phyloP scores from a whole-genome alignment of 2,329 filamentous ascomycete genomes.

The Corniculantispora saksenae region DNA sequence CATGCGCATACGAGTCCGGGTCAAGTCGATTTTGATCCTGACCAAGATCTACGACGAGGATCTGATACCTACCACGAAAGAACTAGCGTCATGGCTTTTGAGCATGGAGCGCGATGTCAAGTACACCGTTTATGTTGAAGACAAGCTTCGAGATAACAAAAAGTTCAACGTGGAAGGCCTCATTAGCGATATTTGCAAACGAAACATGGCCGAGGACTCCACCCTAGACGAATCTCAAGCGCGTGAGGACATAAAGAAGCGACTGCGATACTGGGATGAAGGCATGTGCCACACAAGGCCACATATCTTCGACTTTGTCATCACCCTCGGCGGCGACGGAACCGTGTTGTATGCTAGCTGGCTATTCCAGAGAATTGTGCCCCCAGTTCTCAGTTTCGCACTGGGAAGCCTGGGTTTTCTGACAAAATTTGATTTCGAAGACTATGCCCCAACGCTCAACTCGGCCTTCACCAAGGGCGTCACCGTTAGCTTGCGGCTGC shows the following conservation, averaged over 20 bases:
- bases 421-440: slow-evolving; percentile 91
- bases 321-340: slow-evolving; percentile 92
- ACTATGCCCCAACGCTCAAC: slow-evolving; percentile 68
- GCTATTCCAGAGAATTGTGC: slow-evolving; percentile 94
- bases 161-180: slow-evolving; percentile 74
- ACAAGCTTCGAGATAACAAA: slow-evolving; percentile 68
- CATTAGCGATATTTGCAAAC: slow-evolving; percentile 57
- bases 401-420: slow-evolving; percentile 91
- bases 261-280: slow-evolving; percentile 82
- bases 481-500: slow-evolving; percentile 80
- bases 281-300: slow-evolving; percentile 75
- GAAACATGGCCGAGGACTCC: slow-evolving; percentile 39
- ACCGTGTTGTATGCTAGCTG: slow-evolving; percentile 95
- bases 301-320: slow-evolving; percentile 89
- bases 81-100: slow-evolving; percentile 79
- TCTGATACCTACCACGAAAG: slow-evolving; percentile 74
- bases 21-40: slow-evolving; percentile 81
- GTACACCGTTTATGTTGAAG: slow-evolving; percentile 83
- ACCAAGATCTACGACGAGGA: slow-evolving; percentile 89
- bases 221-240: slow-evolving; percentile 36
- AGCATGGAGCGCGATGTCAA: slow-evolving; percentile 63
- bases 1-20: slow-evolving; percentile 78
- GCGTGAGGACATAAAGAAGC: slow-evolving; percentile 41
- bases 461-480: slow-evolving; percentile 80
- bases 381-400: slow-evolving; percentile 88